Evolutionary conservation across 495 filamentous ascomycete species (phyloP).

Genomic region (Aspergillus taichungensis): DNA sequence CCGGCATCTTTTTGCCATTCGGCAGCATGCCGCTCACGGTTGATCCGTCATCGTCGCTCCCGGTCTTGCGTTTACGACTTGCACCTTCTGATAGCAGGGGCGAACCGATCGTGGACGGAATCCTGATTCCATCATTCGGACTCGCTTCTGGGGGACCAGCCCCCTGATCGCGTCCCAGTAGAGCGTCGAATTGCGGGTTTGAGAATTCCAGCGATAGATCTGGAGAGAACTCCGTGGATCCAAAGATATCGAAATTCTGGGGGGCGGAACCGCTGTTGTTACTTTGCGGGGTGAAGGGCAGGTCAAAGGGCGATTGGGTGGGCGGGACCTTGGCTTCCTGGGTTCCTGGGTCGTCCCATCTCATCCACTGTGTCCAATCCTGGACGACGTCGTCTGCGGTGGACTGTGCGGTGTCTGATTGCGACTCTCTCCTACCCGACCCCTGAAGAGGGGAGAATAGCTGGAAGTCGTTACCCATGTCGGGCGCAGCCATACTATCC

Average conservation of each 20-base stretch:
- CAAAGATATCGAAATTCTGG: slow-evolving; percentile 15
- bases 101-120: slow-evolving; percentile 17
- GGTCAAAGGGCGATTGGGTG: slow-evolving; percentile 15
- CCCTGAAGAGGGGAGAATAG: slow-evolving; percentile 27
- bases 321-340: slow-evolving; percentile 17
- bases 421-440: slow-evolving; percentile 17
- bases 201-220: slow-evolving; percentile 27
- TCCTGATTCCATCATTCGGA: slow-evolving; percentile 1
- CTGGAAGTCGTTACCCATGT: slow-evolving; percentile 34
- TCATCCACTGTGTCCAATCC: slow-evolving; percentile 45
- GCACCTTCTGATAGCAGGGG: slow-evolving; percentile 24
- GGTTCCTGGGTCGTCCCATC: slow-evolving; percentile 38
- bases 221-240: slow-evolving; percentile 21
- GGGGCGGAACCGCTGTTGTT: slow-evolving; percentile 15
- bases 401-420: slow-evolving; percentile 11
- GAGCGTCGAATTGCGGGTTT: slow-evolving; percentile 20
- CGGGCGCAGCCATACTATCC: slow-evolving; percentile 16
- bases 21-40: slow-evolving; percentile 23
- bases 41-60: slow-evolving; percentile 35
- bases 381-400: slow-evolving; percentile 22
- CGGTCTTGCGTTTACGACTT: slow-evolving; percentile 33
- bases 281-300: slow-evolving; percentile 22
- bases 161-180: slow-evolving; percentile 7
- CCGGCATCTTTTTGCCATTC: slow-evolving; percentile 53
- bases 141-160: slow-evolving; percentile 2